Evolutionary conservation across 1,139 yeast species (phyloP).

Genomic region (Yamadazyma conglobata): DNA sequence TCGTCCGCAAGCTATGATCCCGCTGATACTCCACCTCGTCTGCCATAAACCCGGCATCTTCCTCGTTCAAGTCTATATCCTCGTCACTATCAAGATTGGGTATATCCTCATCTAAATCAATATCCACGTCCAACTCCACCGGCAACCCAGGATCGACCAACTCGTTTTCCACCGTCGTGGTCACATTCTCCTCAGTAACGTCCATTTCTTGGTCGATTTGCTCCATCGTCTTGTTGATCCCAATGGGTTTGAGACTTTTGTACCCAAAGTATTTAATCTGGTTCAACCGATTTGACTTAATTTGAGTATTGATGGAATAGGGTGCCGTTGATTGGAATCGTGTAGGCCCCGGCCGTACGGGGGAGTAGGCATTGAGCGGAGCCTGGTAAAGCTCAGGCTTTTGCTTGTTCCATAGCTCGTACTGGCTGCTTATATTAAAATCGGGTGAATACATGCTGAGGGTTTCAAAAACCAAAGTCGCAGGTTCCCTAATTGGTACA

Average conservation of each 20-base stretch:
- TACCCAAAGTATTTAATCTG: conserved; percentile 48
- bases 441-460: conserved; percentile 16
- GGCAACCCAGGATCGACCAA: conserved; percentile 3
- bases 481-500: too few relatives aligned
- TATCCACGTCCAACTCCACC: conserved; percentile 8
- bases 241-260: conserved; percentile 49
- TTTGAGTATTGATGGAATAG: conserved; percentile 29
- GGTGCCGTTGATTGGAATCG: conserved; percentile 24
- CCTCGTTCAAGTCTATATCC: conserved; percentile 11
- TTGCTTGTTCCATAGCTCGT: conserved; percentile 14
- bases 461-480: too few relatives aligned
- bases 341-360: conserved; percentile 52
- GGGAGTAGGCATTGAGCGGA: conserved; percentile 51
- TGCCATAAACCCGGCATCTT: conserved; percentile 49
- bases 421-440: conserved; percentile 13
- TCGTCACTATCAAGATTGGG: conserved; percentile 13
- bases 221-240: conserved; percentile 53
- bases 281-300: conserved; percentile 38
- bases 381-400: conserved; percentile 36
- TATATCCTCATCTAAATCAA: conserved; percentile 14
- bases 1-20: conserved; percentile 41
- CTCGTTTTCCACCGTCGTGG: conserved; percentile 12
- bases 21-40: conserved; percentile 56
- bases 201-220: conserved; percentile 32
- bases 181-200: conserved; percentile 4